These are phyloP conservation scores for Ceratocystis alfenasii DNA, from an alignment of 2,329 filamentous ascomycete genomes.

Conservation along the genomic window DNA sequence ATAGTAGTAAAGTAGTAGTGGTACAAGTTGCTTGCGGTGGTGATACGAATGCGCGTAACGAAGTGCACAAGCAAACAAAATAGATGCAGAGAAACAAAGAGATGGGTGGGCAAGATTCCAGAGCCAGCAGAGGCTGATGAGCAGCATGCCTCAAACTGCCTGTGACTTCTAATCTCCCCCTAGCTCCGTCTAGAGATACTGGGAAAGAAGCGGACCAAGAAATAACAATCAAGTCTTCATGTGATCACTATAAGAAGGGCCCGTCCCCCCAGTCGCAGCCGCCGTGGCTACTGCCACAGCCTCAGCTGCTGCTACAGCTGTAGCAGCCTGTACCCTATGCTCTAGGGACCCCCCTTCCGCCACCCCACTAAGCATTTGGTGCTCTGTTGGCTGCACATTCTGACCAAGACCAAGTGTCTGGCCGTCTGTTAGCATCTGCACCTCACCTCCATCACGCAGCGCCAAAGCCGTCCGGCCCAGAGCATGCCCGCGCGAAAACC, in stretches of 20 bases:
- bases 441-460: constrained; percentile 4
- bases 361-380: background rate
- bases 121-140: too few species aligned
- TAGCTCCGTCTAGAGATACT: background rate
- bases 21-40: background rate
- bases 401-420: too few species aligned
- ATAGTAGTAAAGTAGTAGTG: background rate
- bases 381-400: background rate
- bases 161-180: too few species aligned
- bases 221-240: background rate
- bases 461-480: constrained; percentile 12
- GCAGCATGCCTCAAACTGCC: too few species aligned
- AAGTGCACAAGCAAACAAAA: background rate
- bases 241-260: background rate
- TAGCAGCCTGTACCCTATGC: background rate
- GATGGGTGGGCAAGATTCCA: too few species aligned
- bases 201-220: background rate
- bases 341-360: background rate
- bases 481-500: constrained; percentile 19
- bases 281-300: background rate
- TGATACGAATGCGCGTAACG: background rate
- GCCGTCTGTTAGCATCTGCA: background rate
- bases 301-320: background rate
- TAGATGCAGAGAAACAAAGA: constrained; percentile 9
- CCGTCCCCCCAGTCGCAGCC: background rate